Base-by-base conservation (phyloP, 371 early-diverging fungal genomes). In the Rhizomucor miehei region DNA sequence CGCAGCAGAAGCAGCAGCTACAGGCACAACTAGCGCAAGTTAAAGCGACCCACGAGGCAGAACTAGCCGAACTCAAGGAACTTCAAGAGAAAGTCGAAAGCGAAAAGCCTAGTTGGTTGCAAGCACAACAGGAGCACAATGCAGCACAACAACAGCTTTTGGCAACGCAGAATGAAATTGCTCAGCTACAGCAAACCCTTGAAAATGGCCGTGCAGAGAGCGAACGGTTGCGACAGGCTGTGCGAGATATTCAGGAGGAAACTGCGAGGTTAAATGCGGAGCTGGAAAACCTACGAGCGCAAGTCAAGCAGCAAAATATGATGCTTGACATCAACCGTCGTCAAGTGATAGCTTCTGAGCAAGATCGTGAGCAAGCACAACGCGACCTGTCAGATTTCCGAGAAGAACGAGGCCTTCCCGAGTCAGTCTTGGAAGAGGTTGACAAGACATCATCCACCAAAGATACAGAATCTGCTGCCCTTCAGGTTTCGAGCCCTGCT, bases 311-410 rank as follows among this genome's bases (percentile, higher is more conserved):
- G 21, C 73, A 75, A 24, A 51, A 52, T 29, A 75, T 71, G 71
- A 69, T 73, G 75, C 44, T 75, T 41, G 75, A 73, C 62, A 75
- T 79, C 48, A 73, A 73, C 49, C 62, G 65, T 35, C 61, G 69
- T 8, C 79, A 79, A 59, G 75, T 75, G 0, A 73, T 71, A n/a
- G 75, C 79, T 9, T 69, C 75, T 44, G 79, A 73, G 24, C 67
- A 71, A 44, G 79, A 79, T 44, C 52, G 73, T 6, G 60, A 73
- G 10, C 65, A 64, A 44, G 74, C 69, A 2, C 63, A 64, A 24
- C 65, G 72, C 12, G 54, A 77, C 55, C 44, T 77, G 8, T 59
- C 53, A 20, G 77, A 77, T 44, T 66, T 62, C 24, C 67, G 69
- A 43, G 57, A 59, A 13, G 70, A 71, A 36, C 71, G 54, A 16